A percentile compares a stretch with the other conserved stretches of the same genome.
These are phyloP conservation scores for Plasmodium chabaudi DNA, from an alignment of 169 alveolate genomes.

Conservation along the genomic window DNA sequence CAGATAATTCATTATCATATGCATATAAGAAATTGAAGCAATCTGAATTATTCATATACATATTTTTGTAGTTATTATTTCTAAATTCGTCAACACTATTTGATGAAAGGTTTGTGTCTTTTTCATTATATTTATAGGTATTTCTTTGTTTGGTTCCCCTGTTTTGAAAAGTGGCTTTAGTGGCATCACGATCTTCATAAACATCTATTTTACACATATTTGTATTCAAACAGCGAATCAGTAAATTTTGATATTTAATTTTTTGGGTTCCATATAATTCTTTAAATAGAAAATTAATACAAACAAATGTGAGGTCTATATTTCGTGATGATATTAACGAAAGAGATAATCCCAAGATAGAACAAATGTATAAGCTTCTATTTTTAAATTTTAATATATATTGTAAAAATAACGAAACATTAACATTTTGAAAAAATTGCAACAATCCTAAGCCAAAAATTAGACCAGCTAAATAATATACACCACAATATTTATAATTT, in stretches of 20 bases:
- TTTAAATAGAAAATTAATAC: slow-evolving; percentile 33
- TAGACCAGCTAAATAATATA: slow-evolving; percentile 54
- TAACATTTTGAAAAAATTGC: slow-evolving; percentile 56
- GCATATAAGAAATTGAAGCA: slow-evolving; percentile 34
- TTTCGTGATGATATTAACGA: slow-evolving; percentile 58
- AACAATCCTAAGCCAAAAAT: slow-evolving; percentile 73
- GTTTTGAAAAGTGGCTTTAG: no score
- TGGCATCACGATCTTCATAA: no score
- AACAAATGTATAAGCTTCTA: slow-evolving; percentile 67
- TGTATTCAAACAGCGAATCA: slow-evolving; percentile 26
- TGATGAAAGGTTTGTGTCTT: no score
- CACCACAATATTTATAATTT: slow-evolving; percentile 69
- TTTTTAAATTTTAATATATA: slow-evolving; percentile 72
- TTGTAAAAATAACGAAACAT: slow-evolving; percentile 49
- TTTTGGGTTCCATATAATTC: slow-evolving; percentile 18
- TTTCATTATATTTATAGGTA: no score
- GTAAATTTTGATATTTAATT: slow-evolving; percentile 14
- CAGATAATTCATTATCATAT: slow-evolving; percentile 60
- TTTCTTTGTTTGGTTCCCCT: no score
- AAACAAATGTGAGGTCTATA: slow-evolving; percentile 29
- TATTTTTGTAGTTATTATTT: not conserved
- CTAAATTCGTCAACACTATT: not conserved
- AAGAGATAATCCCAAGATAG: slow-evolving; percentile 48
- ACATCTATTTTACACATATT: not conserved
- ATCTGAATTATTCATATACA: slow-evolving; percentile 4